phyloP scores from a whole-genome alignment of 1,284 basidiomycete genomes.

The Anthracocystis setariae region DNA sequence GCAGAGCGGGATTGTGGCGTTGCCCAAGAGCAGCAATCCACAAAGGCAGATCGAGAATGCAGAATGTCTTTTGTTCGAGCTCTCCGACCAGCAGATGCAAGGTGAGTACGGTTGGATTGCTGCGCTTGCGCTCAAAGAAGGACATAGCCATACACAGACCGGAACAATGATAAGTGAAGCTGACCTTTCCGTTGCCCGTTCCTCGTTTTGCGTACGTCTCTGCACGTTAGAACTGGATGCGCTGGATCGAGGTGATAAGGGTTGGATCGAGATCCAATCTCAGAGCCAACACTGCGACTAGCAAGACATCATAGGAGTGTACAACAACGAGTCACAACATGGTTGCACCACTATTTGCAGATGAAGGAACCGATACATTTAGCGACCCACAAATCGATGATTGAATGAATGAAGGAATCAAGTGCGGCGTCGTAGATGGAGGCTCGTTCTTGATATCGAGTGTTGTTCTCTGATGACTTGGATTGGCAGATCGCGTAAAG shows the following conservation, averaged over 20 bases:
- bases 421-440: neutral
- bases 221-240: slow-evolving; percentile 26
- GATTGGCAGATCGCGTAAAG: slow-evolving; percentile 4
- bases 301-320: neutral
- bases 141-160: neutral
- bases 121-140: neutral
- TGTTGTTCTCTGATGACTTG: slow-evolving; percentile 9
- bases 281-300: slow-evolving; percentile 38
- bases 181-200: no score
- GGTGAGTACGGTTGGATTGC: slow-evolving; percentile 19
- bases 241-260: slow-evolving; percentile 35
- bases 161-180: no score
- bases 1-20: slow-evolving; percentile 70
- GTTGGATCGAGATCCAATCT: slow-evolving; percentile 41
- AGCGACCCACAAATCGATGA: no score
- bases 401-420: no score
- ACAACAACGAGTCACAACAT: no score
- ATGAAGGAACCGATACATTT: no score
- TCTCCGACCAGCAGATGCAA: slow-evolving; percentile 75
- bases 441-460: neutral
- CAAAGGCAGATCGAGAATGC: slow-evolving; percentile 79
- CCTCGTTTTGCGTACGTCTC: neutral
- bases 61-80: slow-evolving; percentile 77
- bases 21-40: slow-evolving; percentile 70
- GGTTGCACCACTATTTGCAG: no score